phyloP scores from a whole-genome alignment of 257 asterid species.

The Knoxia roxburghii region DNA sequence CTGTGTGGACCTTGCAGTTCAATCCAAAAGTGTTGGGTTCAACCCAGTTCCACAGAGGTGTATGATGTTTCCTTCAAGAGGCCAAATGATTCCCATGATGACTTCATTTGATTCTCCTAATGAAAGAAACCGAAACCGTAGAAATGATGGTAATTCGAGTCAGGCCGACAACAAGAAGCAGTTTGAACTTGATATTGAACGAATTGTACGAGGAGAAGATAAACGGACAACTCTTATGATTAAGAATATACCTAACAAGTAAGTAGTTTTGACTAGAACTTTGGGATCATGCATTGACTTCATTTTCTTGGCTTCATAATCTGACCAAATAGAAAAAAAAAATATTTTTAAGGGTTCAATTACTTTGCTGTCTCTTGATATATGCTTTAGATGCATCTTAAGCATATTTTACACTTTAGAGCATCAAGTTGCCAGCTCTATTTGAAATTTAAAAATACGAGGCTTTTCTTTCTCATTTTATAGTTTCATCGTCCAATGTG shows the following conservation, averaged over 20 bases:
- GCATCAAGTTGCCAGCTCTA: not conserved
- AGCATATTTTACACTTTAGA: not conserved
- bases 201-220: conserved; percentile 86
- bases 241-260: conserved; percentile 99
- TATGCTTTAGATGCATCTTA: not conserved
- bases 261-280: conserved; percentile 20
- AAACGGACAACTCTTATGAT: conserved; percentile 97
- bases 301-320: not conserved
- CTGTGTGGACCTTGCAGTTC: conserved; percentile 61
- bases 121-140: conserved; percentile 78
- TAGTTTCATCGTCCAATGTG: not conserved
- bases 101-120: conserved; percentile 79
- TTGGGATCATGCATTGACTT: not conserved
- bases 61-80: conserved; percentile 85
- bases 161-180: conserved; percentile 90
- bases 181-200: conserved; percentile 93
- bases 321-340: not conserved
- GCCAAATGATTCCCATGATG: conserved; percentile 87
- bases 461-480: not conserved
- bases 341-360: not conserved
- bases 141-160: conserved; percentile 62
- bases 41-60: conserved; percentile 80
- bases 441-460: not conserved
- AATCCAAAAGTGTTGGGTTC: conserved; percentile 64
- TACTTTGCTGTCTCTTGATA: not conserved